Conservation (phyloP, 192 early-diverging fungal genomes). For the Neocallimastix lanati region DNA sequence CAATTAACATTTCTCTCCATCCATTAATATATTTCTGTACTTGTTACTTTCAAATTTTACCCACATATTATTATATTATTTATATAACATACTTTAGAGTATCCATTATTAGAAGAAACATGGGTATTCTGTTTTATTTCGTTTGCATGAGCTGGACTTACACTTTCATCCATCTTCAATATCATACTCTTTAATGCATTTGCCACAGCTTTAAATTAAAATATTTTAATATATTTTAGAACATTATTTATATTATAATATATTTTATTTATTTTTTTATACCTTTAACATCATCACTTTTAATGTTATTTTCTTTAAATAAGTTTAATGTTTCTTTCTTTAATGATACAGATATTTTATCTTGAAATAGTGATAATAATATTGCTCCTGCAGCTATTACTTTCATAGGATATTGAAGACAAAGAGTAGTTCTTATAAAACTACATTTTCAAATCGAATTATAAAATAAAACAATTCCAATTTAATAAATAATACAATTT, state of each 20-base stretch:
- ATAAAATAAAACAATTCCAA: not conserved
- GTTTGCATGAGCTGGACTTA: not conserved
- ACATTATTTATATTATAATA: not conserved
- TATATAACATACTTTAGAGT: not conserved
- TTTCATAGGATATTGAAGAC: not conserved
- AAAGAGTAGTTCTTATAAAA: not conserved
- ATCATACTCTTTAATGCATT: not conserved
- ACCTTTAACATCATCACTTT: not conserved
- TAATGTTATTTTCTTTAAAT: not conserved
- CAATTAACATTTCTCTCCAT: too few relatives aligned
- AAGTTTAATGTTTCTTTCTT: not conserved
- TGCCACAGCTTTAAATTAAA: not conserved
- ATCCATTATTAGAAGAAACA: not conserved
- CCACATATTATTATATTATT: not conserved
- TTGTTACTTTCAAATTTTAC: not conserved
- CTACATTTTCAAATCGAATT: not conserved
- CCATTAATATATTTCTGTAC: too few relatives aligned
- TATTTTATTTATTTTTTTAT: not conserved
- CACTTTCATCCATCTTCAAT: not conserved
- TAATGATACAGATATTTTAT: not conserved
- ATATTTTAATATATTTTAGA: too few relatives aligned
- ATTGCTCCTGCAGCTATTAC: not conserved
- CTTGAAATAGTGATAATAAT: not conserved
- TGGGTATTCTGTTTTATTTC: not conserved
- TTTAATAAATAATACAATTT: not conserved